phyloP scores from a whole-genome alignment of 2,329 filamentous ascomycete species.

The Exophiala xenobiotica region DNA sequence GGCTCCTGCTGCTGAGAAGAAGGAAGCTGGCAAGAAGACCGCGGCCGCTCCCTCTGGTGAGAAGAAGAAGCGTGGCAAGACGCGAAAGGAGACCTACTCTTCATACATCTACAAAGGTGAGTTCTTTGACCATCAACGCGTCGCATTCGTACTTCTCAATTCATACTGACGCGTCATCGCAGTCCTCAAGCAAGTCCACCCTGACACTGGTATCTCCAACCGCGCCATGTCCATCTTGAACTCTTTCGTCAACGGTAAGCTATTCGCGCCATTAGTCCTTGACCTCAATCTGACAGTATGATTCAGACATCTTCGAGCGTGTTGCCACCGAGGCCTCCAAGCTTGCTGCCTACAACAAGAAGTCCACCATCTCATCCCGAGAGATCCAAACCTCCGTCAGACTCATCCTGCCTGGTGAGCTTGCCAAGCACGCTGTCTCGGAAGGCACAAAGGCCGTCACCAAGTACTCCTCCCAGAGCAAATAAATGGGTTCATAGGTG shows the following conservation, averaged over 20 bases:
- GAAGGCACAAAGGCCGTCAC: slow-evolving; percentile 99
- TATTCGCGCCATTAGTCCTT: slow-evolving; percentile 4
- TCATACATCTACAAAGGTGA: slow-evolving; percentile 99
- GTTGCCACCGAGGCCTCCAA: slow-evolving; percentile 98
- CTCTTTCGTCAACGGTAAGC: slow-evolving; percentile 97
- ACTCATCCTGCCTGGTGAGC: slow-evolving; percentile 95
- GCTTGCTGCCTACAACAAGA: slow-evolving; percentile 99
- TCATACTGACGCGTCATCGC: slow-evolving; percentile 40
- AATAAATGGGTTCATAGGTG: slow-evolving; percentile 68
- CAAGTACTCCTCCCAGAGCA: slow-evolving; percentile 98
- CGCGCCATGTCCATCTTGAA: slow-evolving; percentile 99
- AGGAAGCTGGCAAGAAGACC: slow-evolving; percentile 99
- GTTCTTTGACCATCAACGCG: slow-evolving; percentile 36
- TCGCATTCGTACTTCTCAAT: slow-evolving; percentile 14
- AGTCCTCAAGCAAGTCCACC: slow-evolving; percentile 99
- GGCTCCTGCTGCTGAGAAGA: slow-evolving; percentile 90
- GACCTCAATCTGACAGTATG: slow-evolving; percentile 10
- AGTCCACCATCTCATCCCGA: slow-evolving; percentile 98
- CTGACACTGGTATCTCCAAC: slow-evolving; percentile 99
- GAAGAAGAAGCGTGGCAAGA: slow-evolving; percentile 99
- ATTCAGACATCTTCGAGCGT: slow-evolving; percentile 95
- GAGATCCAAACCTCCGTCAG: slow-evolving; percentile 99
- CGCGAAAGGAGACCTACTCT: slow-evolving; percentile 99
- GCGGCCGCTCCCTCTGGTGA: slow-evolving; percentile 78
- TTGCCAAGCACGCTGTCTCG: slow-evolving; percentile 99